Conservation (phyloP, 805 yeast species). For the Wickerhamiella spandovensis region DNA sequence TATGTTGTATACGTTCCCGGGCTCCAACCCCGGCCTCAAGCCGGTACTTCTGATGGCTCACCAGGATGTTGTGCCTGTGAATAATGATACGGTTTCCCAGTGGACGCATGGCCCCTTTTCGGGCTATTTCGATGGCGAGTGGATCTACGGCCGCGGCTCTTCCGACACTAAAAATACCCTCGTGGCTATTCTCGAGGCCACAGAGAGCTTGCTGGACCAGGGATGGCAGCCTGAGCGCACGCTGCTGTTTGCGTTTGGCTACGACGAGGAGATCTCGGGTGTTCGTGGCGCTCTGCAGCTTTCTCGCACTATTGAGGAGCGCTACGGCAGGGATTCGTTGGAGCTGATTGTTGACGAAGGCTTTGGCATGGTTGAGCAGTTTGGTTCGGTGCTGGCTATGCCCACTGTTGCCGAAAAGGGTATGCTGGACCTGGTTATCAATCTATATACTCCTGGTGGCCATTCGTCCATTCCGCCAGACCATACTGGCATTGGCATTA, state of each 20-base stretch:
- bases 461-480: conserved; percentile 71
- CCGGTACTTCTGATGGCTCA: conserved; percentile 69
- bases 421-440: conserved; percentile 35
- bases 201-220: conserved; percentile 39
- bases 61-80: conserved; percentile 73
- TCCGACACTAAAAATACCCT: conserved; percentile 64
- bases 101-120: conserved; percentile 62
- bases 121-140: conserved; percentile 54
- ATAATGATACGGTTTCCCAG: conserved; percentile 34
- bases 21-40: conserved; percentile 36
- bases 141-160: conserved; percentile 66
- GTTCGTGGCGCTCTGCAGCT: conserved; percentile 44
- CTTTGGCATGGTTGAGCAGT: conserved; percentile 27
- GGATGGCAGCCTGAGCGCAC: conserved; percentile 50
- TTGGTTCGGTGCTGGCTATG: conserved; percentile 39
- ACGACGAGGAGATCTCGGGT: conserved; percentile 71
- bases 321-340: conserved; percentile 49
- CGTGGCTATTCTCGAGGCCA: conserved; percentile 52
- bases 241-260: conserved; percentile 54
- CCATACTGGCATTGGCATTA: conserved; percentile 68
- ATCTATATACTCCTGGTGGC: conserved; percentile 56
- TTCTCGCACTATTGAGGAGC: conserved; percentile 33
- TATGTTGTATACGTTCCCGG: conserved; percentile 52
- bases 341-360: conserved; percentile 69
- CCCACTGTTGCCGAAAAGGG: conserved; percentile 56